Evolutionary conservation across 169 alveolate species (phyloP).

Genomic region (Plasmodium coatneyi): DNA sequence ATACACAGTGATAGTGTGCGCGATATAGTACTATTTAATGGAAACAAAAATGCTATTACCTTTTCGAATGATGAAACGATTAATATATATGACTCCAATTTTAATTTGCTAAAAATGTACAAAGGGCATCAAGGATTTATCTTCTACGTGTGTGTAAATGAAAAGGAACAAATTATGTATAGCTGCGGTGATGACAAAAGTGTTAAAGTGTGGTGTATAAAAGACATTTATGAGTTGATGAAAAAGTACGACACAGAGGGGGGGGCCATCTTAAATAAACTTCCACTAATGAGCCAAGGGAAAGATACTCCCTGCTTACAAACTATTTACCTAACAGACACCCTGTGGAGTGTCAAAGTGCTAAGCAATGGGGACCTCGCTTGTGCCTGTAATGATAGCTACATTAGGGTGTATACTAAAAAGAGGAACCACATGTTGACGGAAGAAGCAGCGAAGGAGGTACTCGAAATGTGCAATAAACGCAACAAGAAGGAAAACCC

Average conservation of each 20-base stretch:
- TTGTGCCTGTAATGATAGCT: conserved; percentile 52
- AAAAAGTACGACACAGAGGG: conserved; percentile 8
- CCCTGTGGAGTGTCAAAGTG: conserved; percentile 43
- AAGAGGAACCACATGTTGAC: conserved; percentile 15
- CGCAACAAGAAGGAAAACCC: background rate
- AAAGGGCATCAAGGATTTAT: conserved; percentile 55
- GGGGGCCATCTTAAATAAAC: background rate
- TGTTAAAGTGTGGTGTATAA: conserved; percentile 44
- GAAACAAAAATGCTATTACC: conserved; percentile 40
- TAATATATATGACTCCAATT: conserved; percentile 49
- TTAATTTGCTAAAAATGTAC: conserved; percentile 37
- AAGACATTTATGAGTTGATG: conserved; percentile 47
- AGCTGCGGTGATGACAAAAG: conserved; percentile 66
- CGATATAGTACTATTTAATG: conserved; percentile 55
- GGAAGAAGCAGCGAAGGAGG: background rate
- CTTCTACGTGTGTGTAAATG: conserved; percentile 60
- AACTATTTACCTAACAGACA: conserved; percentile 36
- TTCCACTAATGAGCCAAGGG: background rate
- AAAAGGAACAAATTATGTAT: conserved; percentile 53
- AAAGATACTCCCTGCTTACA: conserved; percentile 15
- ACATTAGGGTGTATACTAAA: conserved; percentile 43
- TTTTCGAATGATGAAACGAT: conserved; percentile 71
- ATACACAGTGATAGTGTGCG: conserved; percentile 65
- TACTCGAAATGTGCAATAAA: conserved; percentile 1
- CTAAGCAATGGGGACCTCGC: conserved; percentile 23